Evolutionary conservation across 2,329 filamentous ascomycete species (phyloP).

Genomic region (Sclerotinia nivalis): DNA sequence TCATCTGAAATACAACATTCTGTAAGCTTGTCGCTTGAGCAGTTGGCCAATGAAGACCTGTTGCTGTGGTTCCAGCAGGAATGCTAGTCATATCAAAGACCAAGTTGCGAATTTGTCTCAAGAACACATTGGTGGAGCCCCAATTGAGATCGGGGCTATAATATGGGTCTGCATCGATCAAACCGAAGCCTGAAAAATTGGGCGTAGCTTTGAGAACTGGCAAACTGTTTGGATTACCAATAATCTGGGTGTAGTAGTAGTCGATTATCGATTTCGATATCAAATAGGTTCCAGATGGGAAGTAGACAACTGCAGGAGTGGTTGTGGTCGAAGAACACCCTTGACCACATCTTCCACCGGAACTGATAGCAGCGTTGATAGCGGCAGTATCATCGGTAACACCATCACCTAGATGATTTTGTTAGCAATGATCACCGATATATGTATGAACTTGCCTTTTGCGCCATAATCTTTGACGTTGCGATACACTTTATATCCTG

Average conservation of each 20-base stretch:
- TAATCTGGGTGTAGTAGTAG: slow-evolving; percentile 36
- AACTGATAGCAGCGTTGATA: slow-evolving; percentile 62
- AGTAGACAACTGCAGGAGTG: slow-evolving; percentile 45
- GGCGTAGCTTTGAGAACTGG: slow-evolving; percentile 73
- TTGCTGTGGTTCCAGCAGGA: slow-evolving; percentile 36
- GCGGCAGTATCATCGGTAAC: slow-evolving; percentile 77
- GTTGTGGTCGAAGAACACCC: slow-evolving; percentile 52
- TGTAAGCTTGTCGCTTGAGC: slow-evolving; percentile 60
- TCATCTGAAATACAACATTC: slow-evolving; percentile 62
- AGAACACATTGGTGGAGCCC: slow-evolving; percentile 72
- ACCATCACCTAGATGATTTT: slow-evolving; percentile 46
- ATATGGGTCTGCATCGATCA: slow-evolving; percentile 85
- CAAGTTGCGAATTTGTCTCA: slow-evolving; percentile 64
- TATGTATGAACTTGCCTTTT: slow-evolving; percentile 13
- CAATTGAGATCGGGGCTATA: slow-evolving; percentile 66
- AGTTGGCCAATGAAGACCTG: slow-evolving; percentile 55
- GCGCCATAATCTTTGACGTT: slow-evolving; percentile 30
- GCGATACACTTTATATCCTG: slow-evolving; percentile 28
- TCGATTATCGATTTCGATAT: slow-evolving; percentile 33
- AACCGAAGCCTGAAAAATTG: slow-evolving; percentile 71
- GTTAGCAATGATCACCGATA: slow-evolving; percentile 39
- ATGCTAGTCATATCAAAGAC: slow-evolving; percentile 55
- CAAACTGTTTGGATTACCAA: slow-evolving; percentile 43
- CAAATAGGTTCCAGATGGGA: slow-evolving; percentile 37
- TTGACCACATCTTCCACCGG: slow-evolving; percentile 42